Evolutionary conservation across 345 rosid species (phyloP).

Genomic region (Salix arbutifolia): DNA sequence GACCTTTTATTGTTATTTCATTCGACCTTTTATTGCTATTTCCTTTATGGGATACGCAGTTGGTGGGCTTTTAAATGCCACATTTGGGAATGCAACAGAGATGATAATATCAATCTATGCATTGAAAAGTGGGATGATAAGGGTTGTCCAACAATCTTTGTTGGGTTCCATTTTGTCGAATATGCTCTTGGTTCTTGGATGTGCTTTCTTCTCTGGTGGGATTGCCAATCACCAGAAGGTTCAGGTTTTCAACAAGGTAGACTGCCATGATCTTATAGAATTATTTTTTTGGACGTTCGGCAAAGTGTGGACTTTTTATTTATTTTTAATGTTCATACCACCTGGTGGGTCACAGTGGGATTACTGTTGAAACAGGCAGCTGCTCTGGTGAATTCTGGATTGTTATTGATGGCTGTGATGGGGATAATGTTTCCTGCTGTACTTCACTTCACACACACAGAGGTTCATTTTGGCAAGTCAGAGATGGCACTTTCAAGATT

Average conservation of each 20-base stretch:
- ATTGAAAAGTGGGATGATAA: conserved; percentile 62
- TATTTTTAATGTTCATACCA: not conserved
- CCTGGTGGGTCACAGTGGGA: conserved; percentile 5
- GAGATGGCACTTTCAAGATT: conserved; percentile 86
- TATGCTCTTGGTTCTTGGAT: conserved; percentile 88
- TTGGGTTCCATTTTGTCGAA: conserved; percentile 81
- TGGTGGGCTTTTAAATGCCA: conserved; percentile 84
- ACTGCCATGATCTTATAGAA: not conserved
- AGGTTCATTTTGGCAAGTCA: conserved; percentile 66
- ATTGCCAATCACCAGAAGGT: conserved; percentile 51
- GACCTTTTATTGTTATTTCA: not conserved
- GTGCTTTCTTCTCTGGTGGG: conserved; percentile 80
- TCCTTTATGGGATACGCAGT: conserved; percentile 31
- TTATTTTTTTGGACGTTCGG: not conserved
- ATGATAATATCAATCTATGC: conserved; percentile 77
- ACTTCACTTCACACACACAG: conserved; percentile 73
- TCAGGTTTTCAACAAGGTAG: conserved; percentile 72
- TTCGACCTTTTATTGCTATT: not conserved
- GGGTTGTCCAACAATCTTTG: conserved; percentile 77
- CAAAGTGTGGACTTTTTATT: not conserved
- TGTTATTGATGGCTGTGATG: conserved; percentile 91
- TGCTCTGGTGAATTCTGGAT: conserved; percentile 70
- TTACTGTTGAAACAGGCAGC: conserved; percentile 42
- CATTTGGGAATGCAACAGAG: conserved; percentile 85
- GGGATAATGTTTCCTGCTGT: conserved; percentile 82